Evolutionary conservation across 2,329 filamentous ascomycete species (phyloP).

Genomic region (Aspergillus novoparasiticus): DNA sequence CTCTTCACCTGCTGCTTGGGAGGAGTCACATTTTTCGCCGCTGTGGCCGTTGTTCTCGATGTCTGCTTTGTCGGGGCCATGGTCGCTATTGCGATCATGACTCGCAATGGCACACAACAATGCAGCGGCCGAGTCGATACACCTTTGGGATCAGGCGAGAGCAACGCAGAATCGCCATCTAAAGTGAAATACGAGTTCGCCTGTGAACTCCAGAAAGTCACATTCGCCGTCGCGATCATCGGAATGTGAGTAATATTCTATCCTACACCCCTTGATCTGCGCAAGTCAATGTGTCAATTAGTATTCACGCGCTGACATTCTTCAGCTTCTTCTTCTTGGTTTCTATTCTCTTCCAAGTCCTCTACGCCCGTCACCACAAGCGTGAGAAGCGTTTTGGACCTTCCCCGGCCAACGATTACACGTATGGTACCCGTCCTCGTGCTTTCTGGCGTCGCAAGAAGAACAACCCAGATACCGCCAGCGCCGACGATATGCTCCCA

Average conservation of each 20-base stretch:
- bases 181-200: conserved; percentile 58
- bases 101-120: conserved; percentile 65
- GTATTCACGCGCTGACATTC: conserved; percentile 1
- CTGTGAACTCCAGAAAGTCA: conserved; percentile 76
- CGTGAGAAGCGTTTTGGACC: conserved; percentile 74
- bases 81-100: conserved; percentile 78
- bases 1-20: conserved; percentile 78
- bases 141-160: conserved; percentile 67
- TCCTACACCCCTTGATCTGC: neutral
- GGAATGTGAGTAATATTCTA: conserved; percentile 61
- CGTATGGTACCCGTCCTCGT: conserved; percentile 53
- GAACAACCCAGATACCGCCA: conserved; percentile 41
- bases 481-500: conserved; percentile 39
- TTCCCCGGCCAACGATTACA: conserved; percentile 68
- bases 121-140: conserved; percentile 69
- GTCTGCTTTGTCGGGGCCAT: conserved; percentile 74
- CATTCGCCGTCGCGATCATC: conserved; percentile 76
- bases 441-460: conserved; percentile 47
- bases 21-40: conserved; percentile 71
- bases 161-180: conserved; percentile 51
- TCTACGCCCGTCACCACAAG: conserved; percentile 70
- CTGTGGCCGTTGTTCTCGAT: conserved; percentile 74
- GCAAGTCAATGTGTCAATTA: neutral
- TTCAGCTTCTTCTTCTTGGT: conserved; percentile 72
- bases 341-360: conserved; percentile 69